A percentile compares a stretch with the other conserved stretches of the same genome.
phyloP scores from a whole-genome alignment of 2,329 filamentous ascomycete species.

The Colletotrichum echinochloae region DNA sequence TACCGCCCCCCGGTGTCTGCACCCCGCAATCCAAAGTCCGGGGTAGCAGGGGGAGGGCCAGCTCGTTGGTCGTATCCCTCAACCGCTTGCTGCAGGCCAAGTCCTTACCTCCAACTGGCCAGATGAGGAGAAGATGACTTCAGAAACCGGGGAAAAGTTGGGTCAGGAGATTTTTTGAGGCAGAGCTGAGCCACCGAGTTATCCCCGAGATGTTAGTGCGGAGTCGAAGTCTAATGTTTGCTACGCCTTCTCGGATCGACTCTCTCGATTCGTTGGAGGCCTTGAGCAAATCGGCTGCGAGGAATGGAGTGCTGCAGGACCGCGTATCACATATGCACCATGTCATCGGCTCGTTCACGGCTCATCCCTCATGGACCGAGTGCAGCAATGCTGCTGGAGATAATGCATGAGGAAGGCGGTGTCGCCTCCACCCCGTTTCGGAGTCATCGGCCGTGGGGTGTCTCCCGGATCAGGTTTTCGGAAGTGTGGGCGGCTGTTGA shows the following conservation, averaged over 20 bases:
- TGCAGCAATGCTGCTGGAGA: conserved; percentile 8
- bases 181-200: conserved; percentile 36
- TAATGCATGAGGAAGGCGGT: not conserved
- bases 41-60: conserved; percentile 32
- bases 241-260: conserved; percentile 29
- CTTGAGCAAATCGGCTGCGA: conserved; percentile 36
- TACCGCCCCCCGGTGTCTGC: conserved; percentile 30
- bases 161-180: conserved; percentile 32
- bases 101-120: conserved; percentile 13
- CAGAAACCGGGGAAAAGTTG: conserved; percentile 13
- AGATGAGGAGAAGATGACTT: conserved; percentile 31
- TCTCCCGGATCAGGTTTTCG: conserved; percentile 20
- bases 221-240: conserved; percentile 39
- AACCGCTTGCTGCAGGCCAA: conserved; percentile 27
- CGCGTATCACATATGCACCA: conserved; percentile 27
- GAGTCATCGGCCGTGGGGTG: conserved; percentile 6
- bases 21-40: conserved; percentile 39
- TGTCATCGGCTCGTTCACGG: conserved; percentile 1
- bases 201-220: conserved; percentile 33
- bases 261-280: conserved; percentile 31
- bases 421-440: not conserved
- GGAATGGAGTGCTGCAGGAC: conserved; percentile 21
- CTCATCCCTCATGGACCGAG: conserved; percentile 6
- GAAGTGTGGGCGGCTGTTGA: conserved; percentile 20
- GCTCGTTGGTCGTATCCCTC: conserved; percentile 22